phyloP scores from a whole-genome alignment of 805 yeast genomes.

The Jamesozyma piceae region DNA sequence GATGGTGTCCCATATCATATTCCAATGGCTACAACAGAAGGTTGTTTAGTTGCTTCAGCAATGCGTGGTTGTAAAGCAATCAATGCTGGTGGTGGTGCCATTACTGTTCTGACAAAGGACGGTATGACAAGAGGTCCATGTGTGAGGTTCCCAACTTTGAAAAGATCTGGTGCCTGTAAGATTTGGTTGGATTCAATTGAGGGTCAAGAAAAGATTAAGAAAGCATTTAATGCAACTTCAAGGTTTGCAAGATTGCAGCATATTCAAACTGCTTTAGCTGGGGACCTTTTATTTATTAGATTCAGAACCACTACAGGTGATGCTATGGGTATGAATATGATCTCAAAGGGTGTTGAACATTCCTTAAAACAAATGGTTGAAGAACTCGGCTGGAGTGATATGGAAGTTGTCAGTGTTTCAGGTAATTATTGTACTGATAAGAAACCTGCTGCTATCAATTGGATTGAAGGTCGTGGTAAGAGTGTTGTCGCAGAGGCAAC shows the following conservation, averaged over 20 bases:
- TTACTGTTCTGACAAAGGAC: slow-evolving; percentile 84
- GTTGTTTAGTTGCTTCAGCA: slow-evolving; percentile 95
- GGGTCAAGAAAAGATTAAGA: slow-evolving; percentile 72
- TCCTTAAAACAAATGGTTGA: slow-evolving; percentile 77
- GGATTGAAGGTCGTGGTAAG: slow-evolving; percentile 99
- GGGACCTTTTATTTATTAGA: slow-evolving; percentile 77
- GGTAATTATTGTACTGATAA: slow-evolving; percentile 98
- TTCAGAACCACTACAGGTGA: slow-evolving; percentile 99
- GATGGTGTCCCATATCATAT: slow-evolving; percentile 84
- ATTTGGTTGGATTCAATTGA: slow-evolving; percentile 93
- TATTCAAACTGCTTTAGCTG: slow-evolving; percentile 89
- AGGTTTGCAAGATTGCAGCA: slow-evolving; percentile 92
- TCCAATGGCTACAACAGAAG: slow-evolving; percentile 99
- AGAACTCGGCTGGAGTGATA: slow-evolving; percentile 87
- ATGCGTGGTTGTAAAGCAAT: slow-evolving; percentile 99
- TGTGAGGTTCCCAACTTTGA: slow-evolving; percentile 74
- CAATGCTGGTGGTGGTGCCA: slow-evolving; percentile 93
- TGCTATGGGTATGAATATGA: slow-evolving; percentile 99
- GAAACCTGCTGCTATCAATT: slow-evolving; percentile 94
- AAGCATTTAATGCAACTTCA: slow-evolving; percentile 92
- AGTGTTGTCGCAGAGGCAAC: slow-evolving; percentile 94
- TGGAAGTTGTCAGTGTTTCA: slow-evolving; percentile 85
- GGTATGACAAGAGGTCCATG: slow-evolving; percentile 99
- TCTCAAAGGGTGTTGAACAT: slow-evolving; percentile 92
- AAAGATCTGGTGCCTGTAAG: slow-evolving; percentile 90